These are phyloP conservation scores for Microthlaspi erraticum DNA, from an alignment of 345 rosid species.

Conservation along the genomic window DNA sequence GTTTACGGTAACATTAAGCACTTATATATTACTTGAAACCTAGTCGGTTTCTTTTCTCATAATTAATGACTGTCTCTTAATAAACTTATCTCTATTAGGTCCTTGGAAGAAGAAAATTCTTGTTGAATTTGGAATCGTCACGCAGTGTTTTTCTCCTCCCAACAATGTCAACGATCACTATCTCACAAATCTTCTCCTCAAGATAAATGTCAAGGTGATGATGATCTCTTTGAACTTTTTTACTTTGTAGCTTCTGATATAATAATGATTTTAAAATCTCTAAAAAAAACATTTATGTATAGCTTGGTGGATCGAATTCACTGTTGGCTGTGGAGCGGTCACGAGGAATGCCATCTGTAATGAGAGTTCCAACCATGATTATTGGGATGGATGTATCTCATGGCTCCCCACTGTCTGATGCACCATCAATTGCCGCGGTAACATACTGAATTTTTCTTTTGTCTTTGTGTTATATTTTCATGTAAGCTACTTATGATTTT, in stretches of 20 bases:
- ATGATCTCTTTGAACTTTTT: constrained; percentile 29
- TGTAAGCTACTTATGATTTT: background rate
- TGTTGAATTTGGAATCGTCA: constrained; percentile 69
- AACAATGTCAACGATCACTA: constrained; percentile 69
- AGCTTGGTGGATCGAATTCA: constrained; percentile 82
- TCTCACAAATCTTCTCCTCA: constrained; percentile 74
- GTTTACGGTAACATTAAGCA: constrained; percentile 58
- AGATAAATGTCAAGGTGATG: constrained; percentile 83
- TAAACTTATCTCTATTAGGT: constrained; percentile 45
- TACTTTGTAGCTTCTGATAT: constrained; percentile 1
- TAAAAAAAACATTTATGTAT: background rate
- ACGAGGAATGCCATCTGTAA: constrained; percentile 62
- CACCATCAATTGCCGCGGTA: constrained; percentile 79
- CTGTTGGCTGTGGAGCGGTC: constrained; percentile 61
- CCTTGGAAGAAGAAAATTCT: constrained; percentile 85
- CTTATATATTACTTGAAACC: background rate
- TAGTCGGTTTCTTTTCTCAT: background rate
- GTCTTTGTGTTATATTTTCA: background rate
- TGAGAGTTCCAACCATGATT: constrained; percentile 71
- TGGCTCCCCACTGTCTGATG: constrained; percentile 81
- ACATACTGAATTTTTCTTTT: background rate
- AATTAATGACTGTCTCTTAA: background rate
- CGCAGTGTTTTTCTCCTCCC: constrained; percentile 67
- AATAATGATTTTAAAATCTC: background rate
- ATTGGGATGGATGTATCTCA: constrained; percentile 94